Evolutionary conservation across 169 alveolate species (phyloP).

Genomic region (Plasmodium reichenowi): DNA sequence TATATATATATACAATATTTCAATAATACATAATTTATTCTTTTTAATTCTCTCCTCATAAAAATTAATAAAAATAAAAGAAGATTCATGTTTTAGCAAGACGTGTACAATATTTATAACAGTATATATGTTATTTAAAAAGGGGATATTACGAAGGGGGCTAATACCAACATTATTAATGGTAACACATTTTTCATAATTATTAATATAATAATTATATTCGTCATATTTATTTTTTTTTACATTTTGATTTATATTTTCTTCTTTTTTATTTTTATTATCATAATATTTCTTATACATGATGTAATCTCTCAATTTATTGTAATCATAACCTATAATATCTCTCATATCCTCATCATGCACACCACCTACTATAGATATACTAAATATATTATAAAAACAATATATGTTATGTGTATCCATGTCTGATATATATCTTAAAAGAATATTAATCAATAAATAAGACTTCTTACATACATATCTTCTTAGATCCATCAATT

Average conservation of each 20-base stretch:
- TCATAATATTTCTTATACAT: neutral
- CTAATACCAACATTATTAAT: neutral
- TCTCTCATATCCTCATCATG: constrained; percentile 11
- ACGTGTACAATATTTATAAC: constrained; percentile 34
- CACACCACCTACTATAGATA: constrained; percentile 5
- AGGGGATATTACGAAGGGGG: neutral
- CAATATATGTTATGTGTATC: neutral
- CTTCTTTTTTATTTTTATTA: neutral
- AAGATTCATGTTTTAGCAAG: constrained; percentile 32
- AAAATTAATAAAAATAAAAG: constrained; percentile 42
- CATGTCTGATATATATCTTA: constrained; percentile 24
- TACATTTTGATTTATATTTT: neutral
- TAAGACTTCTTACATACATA: constrained; percentile 27
- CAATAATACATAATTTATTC: constrained; percentile 32
- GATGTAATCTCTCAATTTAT: constrained; percentile 14
- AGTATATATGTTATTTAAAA: constrained; percentile 25
- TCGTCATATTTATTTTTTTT: neutral
- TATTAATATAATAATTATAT: neutral
- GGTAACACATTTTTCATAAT: neutral
- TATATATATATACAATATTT: constrained; percentile 30
- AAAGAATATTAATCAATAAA: constrained; percentile 13
- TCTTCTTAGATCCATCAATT: constrained; percentile 18
- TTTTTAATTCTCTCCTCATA: constrained; percentile 41
- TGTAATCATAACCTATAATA: constrained; percentile 11
- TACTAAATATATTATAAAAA: constrained; percentile 17